Evolutionary conservation across 2,329 filamentous ascomycete species (phyloP), one percentile per base, ranked within the genome.

Genomic region (Pseudogymnoascus pannorum): DNA sequence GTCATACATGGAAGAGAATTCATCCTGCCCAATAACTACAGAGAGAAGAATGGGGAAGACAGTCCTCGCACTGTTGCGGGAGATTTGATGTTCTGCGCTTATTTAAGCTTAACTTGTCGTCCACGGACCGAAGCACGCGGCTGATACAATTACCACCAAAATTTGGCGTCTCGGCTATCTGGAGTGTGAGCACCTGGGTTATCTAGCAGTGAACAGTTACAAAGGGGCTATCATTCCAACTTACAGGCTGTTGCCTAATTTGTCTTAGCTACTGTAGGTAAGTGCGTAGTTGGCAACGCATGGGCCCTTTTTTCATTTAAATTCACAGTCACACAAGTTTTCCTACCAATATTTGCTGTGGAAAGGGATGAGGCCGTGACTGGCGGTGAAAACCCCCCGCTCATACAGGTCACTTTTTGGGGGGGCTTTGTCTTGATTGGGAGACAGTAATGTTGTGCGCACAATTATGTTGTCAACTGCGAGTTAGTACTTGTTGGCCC

Each of bases 51-150:
- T 31, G 44, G 44, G 5, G 44, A 54, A 7, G 2, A 54, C 24
- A 5, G n/a, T 31, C 44, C 24, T 24, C 44, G 44, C 24, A 54
- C 24, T 18, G 44, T 12, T 6, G 44, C 2, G 26, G 44, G 44
- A 54, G 44, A 54, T 54, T 54, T 54, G 44, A 54, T 54, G 44
- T 54, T 54, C 44, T 54, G 44, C 44, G 44, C 44, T 54, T 54
- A 54, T 54, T 54, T 54, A 54, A 54, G 44, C 44, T 54, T 54
- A 54, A 54, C 44, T 54, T 54, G 44, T 18, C n/a, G 6, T 54
- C 44, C 24, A 54, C 44, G 44, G 44, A 31, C 44, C 4, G 7
- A 31, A 5, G 24, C 44, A 54, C n/a, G 44, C 44, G 44, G 44
- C 44, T 54, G 44, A 54, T 54, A 7, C 24, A 18, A 2, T 54